phyloP scores from a whole-genome alignment of 805 yeast species.

The Pichia insulana region DNA sequence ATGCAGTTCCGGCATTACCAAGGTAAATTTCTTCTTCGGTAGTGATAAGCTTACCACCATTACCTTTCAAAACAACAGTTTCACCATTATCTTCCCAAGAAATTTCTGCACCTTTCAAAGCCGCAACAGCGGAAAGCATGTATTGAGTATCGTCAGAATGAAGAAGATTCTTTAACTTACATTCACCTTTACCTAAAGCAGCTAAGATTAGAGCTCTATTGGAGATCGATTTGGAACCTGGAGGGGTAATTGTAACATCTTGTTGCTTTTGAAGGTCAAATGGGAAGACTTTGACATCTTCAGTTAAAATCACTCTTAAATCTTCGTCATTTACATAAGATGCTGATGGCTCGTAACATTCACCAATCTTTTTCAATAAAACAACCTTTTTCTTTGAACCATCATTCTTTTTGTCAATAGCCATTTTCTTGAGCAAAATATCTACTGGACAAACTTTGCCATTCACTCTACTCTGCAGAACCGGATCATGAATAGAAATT shows the following conservation, averaged over 20 bases:
- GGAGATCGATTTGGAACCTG: conserved; percentile 95
- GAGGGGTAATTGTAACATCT: conserved; percentile 58
- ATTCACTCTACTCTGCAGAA: conserved; percentile 60
- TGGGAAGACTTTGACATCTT: conserved; percentile 63
- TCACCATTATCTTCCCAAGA: conserved; percentile 84
- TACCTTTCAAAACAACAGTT: conserved; percentile 75
- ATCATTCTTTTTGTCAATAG: conserved; percentile 93
- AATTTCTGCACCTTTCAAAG: conserved; percentile 73
- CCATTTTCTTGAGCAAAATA: conserved; percentile 70
- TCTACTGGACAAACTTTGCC: conserved; percentile 72
- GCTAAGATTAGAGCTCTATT: conserved; percentile 91
- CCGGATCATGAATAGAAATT: conserved; percentile 61
- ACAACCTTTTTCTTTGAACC: conserved; percentile 87
- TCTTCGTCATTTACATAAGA: conserved; percentile 76
- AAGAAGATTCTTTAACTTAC: conserved; percentile 73
- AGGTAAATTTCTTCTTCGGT: conserved; percentile 64
- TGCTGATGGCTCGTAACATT: conserved; percentile 82
- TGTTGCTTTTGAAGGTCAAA: conserved; percentile 32
- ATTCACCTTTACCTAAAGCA: conserved; percentile 80
- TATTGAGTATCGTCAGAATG: conserved; percentile 96
- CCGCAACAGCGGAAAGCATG: conserved; percentile 81
- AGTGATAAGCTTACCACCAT: conserved; percentile 69
- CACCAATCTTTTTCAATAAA: conserved; percentile 74
- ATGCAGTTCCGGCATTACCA: conserved; percentile 98
- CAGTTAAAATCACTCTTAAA: conserved; percentile 72